Evolutionary conservation across 2,329 filamentous ascomycete genomes (phyloP).

Genomic region (Aspergillus brasiliensis): DNA sequence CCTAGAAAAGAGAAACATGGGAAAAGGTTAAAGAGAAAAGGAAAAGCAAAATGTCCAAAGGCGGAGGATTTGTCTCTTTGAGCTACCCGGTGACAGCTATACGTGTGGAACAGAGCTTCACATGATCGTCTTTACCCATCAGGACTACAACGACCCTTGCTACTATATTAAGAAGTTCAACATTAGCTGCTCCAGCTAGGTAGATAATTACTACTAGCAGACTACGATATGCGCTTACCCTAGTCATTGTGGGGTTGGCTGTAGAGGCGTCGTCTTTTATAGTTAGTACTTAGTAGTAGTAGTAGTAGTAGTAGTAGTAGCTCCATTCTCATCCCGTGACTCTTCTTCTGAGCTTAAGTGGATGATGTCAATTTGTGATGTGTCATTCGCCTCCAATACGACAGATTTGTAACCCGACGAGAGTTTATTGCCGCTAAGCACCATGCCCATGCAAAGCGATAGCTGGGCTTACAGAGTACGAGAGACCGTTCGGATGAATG

Average conservation of each 20-base stretch:
- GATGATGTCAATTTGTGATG: background rate
- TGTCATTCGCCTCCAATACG: background rate
- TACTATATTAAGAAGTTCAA: background rate
- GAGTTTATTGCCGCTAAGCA: slow-evolving; percentile 3
- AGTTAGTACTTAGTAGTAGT: no score
- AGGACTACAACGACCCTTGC: background rate
- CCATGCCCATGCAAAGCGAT: background rate
- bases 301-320: no score
- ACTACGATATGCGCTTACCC: background rate
- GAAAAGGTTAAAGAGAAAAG: background rate
- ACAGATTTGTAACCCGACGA: background rate
- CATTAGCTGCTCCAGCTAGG: background rate
- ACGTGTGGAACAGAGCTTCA: background rate
- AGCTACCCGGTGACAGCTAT: background rate
- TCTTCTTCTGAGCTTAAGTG: background rate
- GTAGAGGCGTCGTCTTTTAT: background rate
- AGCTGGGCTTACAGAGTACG: background rate
- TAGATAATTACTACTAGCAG: no score
- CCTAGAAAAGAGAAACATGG: background rate
- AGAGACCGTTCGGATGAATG: background rate
- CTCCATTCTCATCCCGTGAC: background rate
- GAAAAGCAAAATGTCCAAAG: background rate
- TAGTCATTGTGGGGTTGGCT: slow-evolving; percentile 1
- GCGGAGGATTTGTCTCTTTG: background rate
- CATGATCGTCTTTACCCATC: background rate